phyloP scores from a whole-genome alignment of 768 basidiomycete genomes.

The Lactifluus piperatus region DNA sequence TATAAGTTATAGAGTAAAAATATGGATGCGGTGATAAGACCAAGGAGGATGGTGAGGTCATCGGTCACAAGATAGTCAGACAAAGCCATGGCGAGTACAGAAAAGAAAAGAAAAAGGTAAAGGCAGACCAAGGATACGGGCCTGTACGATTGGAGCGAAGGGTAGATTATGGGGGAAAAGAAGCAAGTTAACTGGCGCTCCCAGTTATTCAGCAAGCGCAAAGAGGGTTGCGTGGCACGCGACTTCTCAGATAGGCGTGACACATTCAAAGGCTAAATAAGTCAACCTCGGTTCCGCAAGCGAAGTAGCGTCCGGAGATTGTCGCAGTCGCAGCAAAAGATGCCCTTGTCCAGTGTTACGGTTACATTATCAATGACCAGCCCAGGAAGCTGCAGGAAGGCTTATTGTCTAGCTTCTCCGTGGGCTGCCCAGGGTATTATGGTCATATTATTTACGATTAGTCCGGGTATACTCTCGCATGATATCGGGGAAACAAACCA shows the following conservation, averaged over 20 bases:
- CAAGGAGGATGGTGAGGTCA: slow-evolving; percentile 70
- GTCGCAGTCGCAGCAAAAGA: no score
- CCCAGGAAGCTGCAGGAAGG: no score
- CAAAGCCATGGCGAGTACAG: slow-evolving; percentile 28
- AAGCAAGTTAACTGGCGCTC: background rate
- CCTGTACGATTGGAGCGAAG: background rate
- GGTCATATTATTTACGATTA: no score
- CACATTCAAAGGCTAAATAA: no score
- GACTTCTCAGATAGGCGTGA: background rate
- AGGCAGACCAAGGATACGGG: background rate
- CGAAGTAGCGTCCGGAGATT: no score
- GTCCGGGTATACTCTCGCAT: no score
- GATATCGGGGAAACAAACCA: no score
- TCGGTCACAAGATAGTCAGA: slow-evolving; percentile 63
- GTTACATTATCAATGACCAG: no score
- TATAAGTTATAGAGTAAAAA: slow-evolving; percentile 73
- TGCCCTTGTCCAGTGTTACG: no score
- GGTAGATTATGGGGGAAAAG: background rate
- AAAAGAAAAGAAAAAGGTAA: background rate
- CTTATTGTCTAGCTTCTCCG: no score
- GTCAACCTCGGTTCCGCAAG: no score
- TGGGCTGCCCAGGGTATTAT: no score
- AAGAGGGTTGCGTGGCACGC: slow-evolving; percentile 8
- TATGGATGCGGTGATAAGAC: slow-evolving; percentile 64
- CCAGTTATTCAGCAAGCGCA: background rate